A percentile compares a stretch with the other conserved stretches of the same genome.
Evolutionary conservation across 2,329 filamentous ascomycete genomes (phyloP).

Genomic region (Ilyonectria robusta): DNA sequence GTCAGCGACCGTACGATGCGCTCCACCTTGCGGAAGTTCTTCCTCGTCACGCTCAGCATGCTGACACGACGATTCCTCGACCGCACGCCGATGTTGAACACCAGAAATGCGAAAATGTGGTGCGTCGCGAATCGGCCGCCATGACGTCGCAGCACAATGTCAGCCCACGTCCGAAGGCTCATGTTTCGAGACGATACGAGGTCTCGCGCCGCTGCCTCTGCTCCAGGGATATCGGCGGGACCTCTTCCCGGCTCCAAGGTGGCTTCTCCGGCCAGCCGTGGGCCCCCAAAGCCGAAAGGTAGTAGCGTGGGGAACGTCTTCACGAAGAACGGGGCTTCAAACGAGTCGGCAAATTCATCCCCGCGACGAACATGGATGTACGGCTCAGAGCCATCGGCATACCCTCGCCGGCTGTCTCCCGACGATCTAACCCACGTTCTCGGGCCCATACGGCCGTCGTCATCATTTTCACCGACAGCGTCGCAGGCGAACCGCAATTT

Average conservation of each 20-base stretch:
- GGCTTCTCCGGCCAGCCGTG: slow-evolving; percentile 10
- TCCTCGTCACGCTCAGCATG: slow-evolving; percentile 3
- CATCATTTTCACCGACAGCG: not conserved
- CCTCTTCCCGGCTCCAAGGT: not conserved
- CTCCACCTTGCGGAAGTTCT: slow-evolving; percentile 2
- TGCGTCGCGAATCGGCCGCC: slow-evolving; percentile 6
- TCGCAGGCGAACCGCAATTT: not conserved
- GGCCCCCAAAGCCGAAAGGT: slow-evolving; percentile 28
- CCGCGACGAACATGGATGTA: slow-evolving; percentile 28
- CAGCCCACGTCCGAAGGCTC: not conserved
- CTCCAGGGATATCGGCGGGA: too few relatives aligned
- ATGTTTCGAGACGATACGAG: slow-evolving; percentile 15
- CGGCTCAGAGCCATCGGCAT: too few relatives aligned
- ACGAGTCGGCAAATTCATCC: slow-evolving; percentile 27
- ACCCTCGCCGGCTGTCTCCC: too few relatives aligned
- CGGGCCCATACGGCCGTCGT: not conserved
- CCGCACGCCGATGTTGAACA: slow-evolving; percentile 12
- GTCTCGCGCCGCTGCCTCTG: not conserved
- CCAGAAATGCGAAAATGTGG: slow-evolving; percentile 13
- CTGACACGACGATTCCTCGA: slow-evolving; percentile 18
- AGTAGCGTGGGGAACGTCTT: slow-evolving; percentile 33
- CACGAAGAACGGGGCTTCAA: slow-evolving; percentile 30
- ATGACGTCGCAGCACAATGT: not conserved
- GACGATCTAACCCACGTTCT: slow-evolving; percentile 9
- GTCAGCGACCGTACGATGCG: not conserved